Base-by-base conservation (phyloP, 768 basidiomycete species). In the Mycena sanguinolenta region DNA sequence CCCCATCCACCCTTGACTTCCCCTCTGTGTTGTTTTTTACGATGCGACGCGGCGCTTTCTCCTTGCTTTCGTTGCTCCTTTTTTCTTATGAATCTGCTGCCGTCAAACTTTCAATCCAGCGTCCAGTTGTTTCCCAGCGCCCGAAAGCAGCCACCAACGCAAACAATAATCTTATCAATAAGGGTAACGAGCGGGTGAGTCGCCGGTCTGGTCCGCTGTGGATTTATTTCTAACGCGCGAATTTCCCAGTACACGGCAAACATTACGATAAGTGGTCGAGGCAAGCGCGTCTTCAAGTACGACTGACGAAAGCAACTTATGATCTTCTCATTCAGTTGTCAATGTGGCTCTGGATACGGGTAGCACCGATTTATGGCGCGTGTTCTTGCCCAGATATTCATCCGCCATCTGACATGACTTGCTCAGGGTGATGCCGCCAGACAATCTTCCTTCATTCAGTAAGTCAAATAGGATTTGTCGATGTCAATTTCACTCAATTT, bases 131-230 rank as follows among this genome's bases (percentile, higher is more conserved):
- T n/a, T 46, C 44, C 21, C 44, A n/a, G 8, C 44, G 36, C 17
- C 67, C 32, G 14, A 72, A 34, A 17, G 30, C 36, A 21, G 12
- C 44, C 19, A 55, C 53, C 4, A 32, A 55, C 19, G 39, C 12
- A 19, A 63, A 63, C 57, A 65, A 63, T 50, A 72, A 72, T 58
- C 46, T 72, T 36, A 72, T 72, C n/a, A 72, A 72, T 67, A 72
- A 72, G 54, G 16, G 44, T 3, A 69, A 72, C 49, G 71, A 72
- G 42, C 67, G 71, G 34, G 71, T 72, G 3, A 4, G 70, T 59
- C 1, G 4, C 46, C 25, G 16, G 14, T 12, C 30, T 12, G 7
- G 13, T 44, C 4, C 3, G 17, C 4, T 8, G 17, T 27, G 7
- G 4, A 25, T 13, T n/a, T 57, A 14, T 23, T 13, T 32, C 57